Conservation (phyloP, 2,329 filamentous ascomycete species). For the Coniochaeta hoffmannii region DNA sequence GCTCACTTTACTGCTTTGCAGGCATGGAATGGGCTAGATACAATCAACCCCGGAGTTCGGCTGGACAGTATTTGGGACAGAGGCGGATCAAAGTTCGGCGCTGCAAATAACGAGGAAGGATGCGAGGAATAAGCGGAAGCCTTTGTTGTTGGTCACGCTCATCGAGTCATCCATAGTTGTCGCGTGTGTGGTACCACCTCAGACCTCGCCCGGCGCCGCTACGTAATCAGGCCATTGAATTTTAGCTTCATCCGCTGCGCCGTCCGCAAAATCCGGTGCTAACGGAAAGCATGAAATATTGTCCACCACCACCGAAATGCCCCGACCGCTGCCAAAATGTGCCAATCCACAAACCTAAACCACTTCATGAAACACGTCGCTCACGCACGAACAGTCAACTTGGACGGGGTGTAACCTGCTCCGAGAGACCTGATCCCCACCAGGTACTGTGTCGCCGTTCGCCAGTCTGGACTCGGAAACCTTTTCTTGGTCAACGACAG, state of each 20-base stretch:
- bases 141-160: not conserved
- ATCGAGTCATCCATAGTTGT: not conserved
- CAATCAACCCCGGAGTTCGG: too few species aligned
- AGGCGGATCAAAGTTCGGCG: not conserved
- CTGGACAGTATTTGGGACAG: too few species aligned
- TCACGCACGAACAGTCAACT: not conserved
- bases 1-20: not conserved
- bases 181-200: not conserved
- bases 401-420: not conserved
- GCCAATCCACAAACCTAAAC: not conserved
- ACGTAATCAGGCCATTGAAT: not conserved
- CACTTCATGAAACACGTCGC: not conserved
- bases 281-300: not conserved
- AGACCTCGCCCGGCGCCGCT: not conserved
- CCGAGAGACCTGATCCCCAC: not conserved
- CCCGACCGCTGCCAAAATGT: not conserved
- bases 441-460: not conserved
- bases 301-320: not conserved
- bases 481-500: not conserved
- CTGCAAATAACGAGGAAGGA: not conserved
- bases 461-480: not conserved
- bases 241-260: not conserved
- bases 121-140: not conserved
- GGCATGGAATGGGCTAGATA: too few species aligned
- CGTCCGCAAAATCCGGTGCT: not conserved